Base-by-base conservation (phyloP, 495 filamentous ascomycete genomes). In the Podospora sp. region DNA sequence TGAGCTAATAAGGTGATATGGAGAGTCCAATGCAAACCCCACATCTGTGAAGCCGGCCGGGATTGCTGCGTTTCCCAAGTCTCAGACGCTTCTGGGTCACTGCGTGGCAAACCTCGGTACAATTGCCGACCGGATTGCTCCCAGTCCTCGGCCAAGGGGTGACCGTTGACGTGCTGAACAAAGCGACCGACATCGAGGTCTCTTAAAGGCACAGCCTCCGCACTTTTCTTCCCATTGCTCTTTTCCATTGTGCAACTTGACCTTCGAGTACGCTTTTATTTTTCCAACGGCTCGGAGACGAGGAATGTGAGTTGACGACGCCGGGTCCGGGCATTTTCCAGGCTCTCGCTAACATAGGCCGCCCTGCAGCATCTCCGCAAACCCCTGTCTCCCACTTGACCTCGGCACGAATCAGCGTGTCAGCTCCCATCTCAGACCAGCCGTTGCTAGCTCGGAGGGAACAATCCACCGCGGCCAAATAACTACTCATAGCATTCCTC, bases 361-460 rank as follows among this genome's bases (percentile, higher is more conserved):
- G 16, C 56, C 22, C 56, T 26, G 25, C 56, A 29, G 56, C 56
- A 27, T 8, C 56, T 46, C 40, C 12, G 40, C 40, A 46, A 33
- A 59, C 22, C 56, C 67, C 56, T 56, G 56, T 63, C 68, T 29
- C 29, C 50, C 64, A 62, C 64, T 71, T 60, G 72, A 76, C 75
- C 77, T 79, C 79, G 77, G 77, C 77, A 78, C 77, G 78, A 81
- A 82, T 82, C 79, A 81, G 79, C 76, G 74, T 69, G 73, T 79
- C 73, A 79, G 78, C 73, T 79, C 72, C 72, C 78, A 75, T 72
- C 63, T 66, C 69, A 60, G 70, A 57, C 68, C 69, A 52, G 70
- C 67, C 69, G 71, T 71, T 74, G 72, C 73, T 73, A 71, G 71
- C 63, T 68, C 67, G 61, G 62, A 65, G 63, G 50, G 56, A 65